Evolutionary conservation across 1,284 basidiomycete species (phyloP), one percentile per base, ranked within the genome.

Genomic region (Microbotryum lychnidis-dioicae): DNA sequence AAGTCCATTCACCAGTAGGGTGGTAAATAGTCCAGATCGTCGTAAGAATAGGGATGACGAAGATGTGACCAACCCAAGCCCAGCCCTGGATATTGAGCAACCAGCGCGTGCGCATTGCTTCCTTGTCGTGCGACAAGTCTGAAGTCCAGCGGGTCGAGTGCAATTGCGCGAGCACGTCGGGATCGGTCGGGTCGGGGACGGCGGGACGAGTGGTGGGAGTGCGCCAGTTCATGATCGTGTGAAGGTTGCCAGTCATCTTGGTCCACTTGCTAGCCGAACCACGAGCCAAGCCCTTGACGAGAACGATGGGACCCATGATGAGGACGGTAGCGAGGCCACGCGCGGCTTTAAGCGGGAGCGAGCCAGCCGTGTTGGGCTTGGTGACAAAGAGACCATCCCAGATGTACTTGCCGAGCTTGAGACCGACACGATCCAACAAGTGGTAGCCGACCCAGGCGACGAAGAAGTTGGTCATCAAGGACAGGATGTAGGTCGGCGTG

Each of bases 81-180:
- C 69, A 75, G 33, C 72, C 72, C 58, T 75, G 73, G 47, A 69
- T 57, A 12, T 69, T 61, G 16, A 77, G 69, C 52, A 77, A 70
- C 55, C 69, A 66, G 53, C 70, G 62, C 16, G 75, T 76, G 27
- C 75, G 67, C 57, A 73, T 72, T n/a, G 76, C 76, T 62, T 76
- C 75, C 46, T 60, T 54, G 63, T 76, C 73, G 49, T 70, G 65
- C 49, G 70, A 71, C 44, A 77, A 69, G 65, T 77, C 75, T 6
- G 73, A 69, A 10, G 74, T 73, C 71, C 75, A 77, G 54, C 74
- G 67, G 23, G 76, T 76, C 57, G 75, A 76, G 66, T 77, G 74
- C 31, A 77, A 69, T 65, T 74, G 73, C 48, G 69, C 66, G 58
- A 73, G 70, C 14, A 74, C 69, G 37, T 74, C 73, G 33, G 73